Base-by-base conservation (phyloP, 345 rosid genomes). In the Raphanus sativus region DNA sequence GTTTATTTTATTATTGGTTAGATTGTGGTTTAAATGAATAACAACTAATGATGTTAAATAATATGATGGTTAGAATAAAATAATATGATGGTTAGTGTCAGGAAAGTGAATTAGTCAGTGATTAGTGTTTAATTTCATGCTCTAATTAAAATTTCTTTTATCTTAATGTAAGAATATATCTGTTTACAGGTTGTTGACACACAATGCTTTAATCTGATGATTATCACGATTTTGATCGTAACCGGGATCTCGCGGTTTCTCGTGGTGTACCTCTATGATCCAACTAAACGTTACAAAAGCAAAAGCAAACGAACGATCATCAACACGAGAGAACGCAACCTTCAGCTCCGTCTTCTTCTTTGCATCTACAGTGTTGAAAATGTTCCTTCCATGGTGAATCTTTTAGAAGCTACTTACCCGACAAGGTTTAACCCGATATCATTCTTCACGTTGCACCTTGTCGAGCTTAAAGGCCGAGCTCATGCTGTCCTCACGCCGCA, bases 211-310 rank as follows among this genome's bases (percentile, higher is more conserved):
- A 80, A 71, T 40, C 70, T 80, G 25, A 54, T 71, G 32, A 71
- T 80, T 4, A 26, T 71, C 2, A 65, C 80, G 32, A 5, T 75
- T 5, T 38, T 80, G 26, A 0, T 75, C 0, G 65, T 80, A 26
- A 80, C 83, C 1, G 83, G 83, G 13, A 67, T 85, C 8, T 75
- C 85, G 52, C 69, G 88, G 11, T 82, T 85, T 3, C 72, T 87
- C 4, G 82, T 89, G 1, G 83, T 80, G 69, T 63, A 79, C 45
- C 77, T 89, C 0, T 89, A 89, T 62, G 90, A 89, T 75, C 92
- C 92, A 30, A 83, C 92, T 5, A 83, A 81, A 76, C 85, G 89
- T 10, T 89, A 78, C 72, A 65, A 85, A 3, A 81, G 89, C 56
- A 80, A 82, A 70, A 86, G 77, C 75, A 84, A 88, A 71, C 77